Percentiles rank a stretch among this genome's conserved stretches.
Conservation (phyloP, 2,329 filamentous ascomycete species). For the Pseudogymnoascus sp. region DNA sequence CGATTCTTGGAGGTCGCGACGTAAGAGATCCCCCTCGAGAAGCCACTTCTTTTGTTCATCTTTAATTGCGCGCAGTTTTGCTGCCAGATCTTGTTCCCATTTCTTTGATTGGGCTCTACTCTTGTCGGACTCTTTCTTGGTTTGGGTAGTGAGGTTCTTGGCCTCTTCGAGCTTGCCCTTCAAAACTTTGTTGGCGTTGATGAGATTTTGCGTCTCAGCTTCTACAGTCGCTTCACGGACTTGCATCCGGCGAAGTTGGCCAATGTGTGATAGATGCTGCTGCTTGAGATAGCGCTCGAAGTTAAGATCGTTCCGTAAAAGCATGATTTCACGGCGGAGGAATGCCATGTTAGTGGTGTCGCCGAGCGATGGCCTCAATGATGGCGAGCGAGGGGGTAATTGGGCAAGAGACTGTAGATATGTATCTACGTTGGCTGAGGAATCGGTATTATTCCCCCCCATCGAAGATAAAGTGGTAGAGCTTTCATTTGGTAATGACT, state of each 20-base stretch:
- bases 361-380: conserved; percentile 24
- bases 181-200: conserved; percentile 66
- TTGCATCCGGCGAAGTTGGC: conserved; percentile 64
- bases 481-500: conserved; percentile 49
- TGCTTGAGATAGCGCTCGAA: conserved; percentile 80
- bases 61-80: conserved; percentile 55
- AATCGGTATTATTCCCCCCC: conserved; percentile 18
- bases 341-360: conserved; percentile 40
- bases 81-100: conserved; percentile 63
- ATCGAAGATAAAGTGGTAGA: conserved; percentile 32
- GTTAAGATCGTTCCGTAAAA: conserved; percentile 70
- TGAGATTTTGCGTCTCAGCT: conserved; percentile 72
- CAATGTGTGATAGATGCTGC: conserved; percentile 74
- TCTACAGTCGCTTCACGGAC: conserved; percentile 70
- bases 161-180: conserved; percentile 66
- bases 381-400: conserved; percentile 21
- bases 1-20: conserved; percentile 48
- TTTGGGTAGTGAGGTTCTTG: conserved; percentile 59
- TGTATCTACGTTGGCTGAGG: conserved; percentile 20
- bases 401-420: conserved; percentile 22
- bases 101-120: conserved; percentile 67
- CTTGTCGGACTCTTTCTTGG: conserved; percentile 63
- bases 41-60: conserved; percentile 63
- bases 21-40: conserved; percentile 46
- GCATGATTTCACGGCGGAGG: conserved; percentile 64